A percentile compares a stretch with the other conserved stretches of the same genome.
Evolutionary conservation across 768 basidiomycete genomes (phyloP).

Genomic region (Rhodocollybia butyracea): DNA sequence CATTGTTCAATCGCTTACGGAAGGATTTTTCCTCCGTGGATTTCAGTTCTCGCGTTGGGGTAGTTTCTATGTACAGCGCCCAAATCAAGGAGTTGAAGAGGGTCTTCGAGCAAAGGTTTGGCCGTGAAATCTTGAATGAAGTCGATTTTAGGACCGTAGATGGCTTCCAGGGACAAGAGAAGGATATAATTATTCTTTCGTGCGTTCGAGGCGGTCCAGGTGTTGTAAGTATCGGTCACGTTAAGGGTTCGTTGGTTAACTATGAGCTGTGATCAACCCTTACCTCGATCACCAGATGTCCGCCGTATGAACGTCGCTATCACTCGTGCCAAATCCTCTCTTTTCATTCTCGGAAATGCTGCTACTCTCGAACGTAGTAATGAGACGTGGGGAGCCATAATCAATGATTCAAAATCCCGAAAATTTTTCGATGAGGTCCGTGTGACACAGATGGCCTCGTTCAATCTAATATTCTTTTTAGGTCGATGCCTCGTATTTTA

Average conservation of each 20-base stretch:
- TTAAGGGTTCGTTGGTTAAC: conserved; percentile 52
- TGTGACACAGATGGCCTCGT: background rate
- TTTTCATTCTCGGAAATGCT: conserved; percentile 91
- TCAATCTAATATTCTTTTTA: conserved; percentile 4
- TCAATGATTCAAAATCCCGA: conserved; percentile 70
- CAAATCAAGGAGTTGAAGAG: conserved; percentile 76
- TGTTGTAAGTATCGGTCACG: conserved; percentile 81
- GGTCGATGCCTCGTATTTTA: conserved; percentile 35
- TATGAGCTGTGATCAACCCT: conserved; percentile 1
- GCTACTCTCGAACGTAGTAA: conserved; percentile 88
- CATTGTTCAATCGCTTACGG: conserved; percentile 69
- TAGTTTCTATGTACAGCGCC: conserved; percentile 94
- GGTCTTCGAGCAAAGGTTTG: conserved; percentile 70
- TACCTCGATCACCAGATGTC: conserved; percentile 40
- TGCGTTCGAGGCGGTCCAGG: conserved; percentile 92
- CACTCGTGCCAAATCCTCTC: conserved; percentile 91
- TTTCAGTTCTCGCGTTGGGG: conserved; percentile 54
- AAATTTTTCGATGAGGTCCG: conserved; percentile 63
- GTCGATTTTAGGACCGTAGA: conserved; percentile 98
- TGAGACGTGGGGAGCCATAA: conserved; percentile 71
- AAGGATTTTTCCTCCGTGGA: conserved; percentile 55
- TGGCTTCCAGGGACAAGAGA: conserved; percentile 99
- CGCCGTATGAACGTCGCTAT: conserved; percentile 98
- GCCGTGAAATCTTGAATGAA: conserved; percentile 59
- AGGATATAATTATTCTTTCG: conserved; percentile 95